Conservation (phyloP, 805 yeast genomes). For the Saturnispora sekii region DNA sequence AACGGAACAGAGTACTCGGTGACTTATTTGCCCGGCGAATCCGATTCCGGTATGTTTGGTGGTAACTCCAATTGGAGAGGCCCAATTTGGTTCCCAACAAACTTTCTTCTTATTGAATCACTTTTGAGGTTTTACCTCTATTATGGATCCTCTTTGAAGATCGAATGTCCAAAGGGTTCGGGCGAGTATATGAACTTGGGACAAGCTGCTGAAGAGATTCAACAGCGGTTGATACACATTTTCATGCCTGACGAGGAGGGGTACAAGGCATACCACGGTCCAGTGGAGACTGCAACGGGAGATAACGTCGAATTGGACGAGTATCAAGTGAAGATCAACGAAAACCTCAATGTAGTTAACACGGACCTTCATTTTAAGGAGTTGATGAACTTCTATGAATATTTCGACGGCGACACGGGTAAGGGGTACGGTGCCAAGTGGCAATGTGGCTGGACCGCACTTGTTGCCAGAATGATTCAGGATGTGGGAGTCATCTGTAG, state of each 20-base stretch:
- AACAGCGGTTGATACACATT: conserved; percentile 71
- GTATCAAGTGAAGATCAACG: conserved; percentile 35
- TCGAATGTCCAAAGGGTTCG: conserved; percentile 81
- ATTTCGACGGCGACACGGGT: conserved; percentile 90
- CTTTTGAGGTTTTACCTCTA: conserved; percentile 79
- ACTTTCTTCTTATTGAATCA: conserved; percentile 76
- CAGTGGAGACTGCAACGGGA: conserved; percentile 28
- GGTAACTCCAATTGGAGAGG: conserved; percentile 98
- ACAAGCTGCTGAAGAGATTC: conserved; percentile 83
- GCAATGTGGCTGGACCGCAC: conserved; percentile 95
- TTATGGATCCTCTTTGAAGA: conserved; percentile 77
- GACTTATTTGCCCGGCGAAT: conserved; percentile 76
- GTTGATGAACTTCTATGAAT: conserved; percentile 72
- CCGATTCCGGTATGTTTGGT: conserved; percentile 89
- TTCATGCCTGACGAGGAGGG: conserved; percentile 57
- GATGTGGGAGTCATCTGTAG: conserved; percentile 72
- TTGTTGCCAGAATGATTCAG: conserved; percentile 85
- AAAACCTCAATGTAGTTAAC: conserved; percentile 43
- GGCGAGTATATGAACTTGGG: conserved; percentile 71
- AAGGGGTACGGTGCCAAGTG: conserved; percentile 90
- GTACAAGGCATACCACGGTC: conserved; percentile 67
- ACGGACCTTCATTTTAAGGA: conserved; percentile 67
- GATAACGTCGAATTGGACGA: conserved; percentile 35
- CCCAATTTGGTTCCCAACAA: conserved; percentile 94
- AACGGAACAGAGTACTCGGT: conserved; percentile 64